A percentile compares a stretch with the other conserved stretches of the same genome.
These are phyloP conservation scores for Bruguiera gymnorhiza DNA, from an alignment of 345 rosid species.

Conservation along the genomic window DNA sequence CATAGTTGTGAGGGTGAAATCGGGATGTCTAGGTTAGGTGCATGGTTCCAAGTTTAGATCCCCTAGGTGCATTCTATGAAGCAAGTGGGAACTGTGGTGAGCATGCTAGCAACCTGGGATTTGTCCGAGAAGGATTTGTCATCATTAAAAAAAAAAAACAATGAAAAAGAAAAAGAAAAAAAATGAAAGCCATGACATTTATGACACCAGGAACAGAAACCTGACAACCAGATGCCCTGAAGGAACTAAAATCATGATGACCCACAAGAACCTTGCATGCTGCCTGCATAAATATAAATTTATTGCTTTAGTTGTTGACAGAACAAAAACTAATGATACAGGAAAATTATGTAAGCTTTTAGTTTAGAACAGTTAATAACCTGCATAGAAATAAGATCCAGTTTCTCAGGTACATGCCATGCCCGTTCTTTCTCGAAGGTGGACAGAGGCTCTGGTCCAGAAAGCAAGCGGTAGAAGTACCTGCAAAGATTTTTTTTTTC, in stretches of 20 bases:
- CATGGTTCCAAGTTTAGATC: too few relatives aligned
- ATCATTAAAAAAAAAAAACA: not conserved
- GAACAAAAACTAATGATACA: not conserved
- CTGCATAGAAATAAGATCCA: constrained; percentile 80
- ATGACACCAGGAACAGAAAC: constrained; percentile 30
- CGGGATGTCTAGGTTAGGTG: too few relatives aligned
- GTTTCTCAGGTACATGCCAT: constrained; percentile 77
- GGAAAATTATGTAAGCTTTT: constrained; percentile 11
- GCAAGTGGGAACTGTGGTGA: too few relatives aligned
- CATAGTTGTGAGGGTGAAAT: too few relatives aligned
- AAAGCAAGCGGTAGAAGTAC: constrained; percentile 78
- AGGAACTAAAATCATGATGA: constrained; percentile 89
- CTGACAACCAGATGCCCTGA: constrained; percentile 93
- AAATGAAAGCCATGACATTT: not conserved
- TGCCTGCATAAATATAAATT: constrained; percentile 50
- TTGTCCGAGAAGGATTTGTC: too few relatives aligned
- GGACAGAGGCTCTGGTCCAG: constrained; percentile 71
- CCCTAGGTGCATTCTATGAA: too few relatives aligned
- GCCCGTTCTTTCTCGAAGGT: constrained; percentile 71
- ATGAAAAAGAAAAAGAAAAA: not conserved
- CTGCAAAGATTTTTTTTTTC: constrained; percentile 32
- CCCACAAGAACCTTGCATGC: constrained; percentile 92
- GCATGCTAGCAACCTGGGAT: too few relatives aligned
- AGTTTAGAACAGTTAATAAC: constrained; percentile 31
- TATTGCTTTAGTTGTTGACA: not conserved